Percentiles rank a stretch among this genome's conserved stretches.
Evolutionary conservation across 768 basidiomycete genomes (phyloP).

Genomic region (Mrakia frigida): DNA sequence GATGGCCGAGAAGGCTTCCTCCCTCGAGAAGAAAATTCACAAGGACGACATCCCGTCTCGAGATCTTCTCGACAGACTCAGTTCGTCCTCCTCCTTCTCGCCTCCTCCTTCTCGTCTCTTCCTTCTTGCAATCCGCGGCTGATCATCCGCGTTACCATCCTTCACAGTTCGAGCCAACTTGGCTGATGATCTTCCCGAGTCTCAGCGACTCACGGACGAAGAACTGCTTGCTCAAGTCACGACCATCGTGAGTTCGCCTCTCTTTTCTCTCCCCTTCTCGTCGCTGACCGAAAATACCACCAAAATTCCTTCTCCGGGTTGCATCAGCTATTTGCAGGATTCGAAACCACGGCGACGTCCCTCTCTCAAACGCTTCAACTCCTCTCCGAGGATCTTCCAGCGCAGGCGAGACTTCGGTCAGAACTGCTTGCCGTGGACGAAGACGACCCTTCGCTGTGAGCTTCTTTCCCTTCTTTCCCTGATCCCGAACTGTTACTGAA

Average conservation of each 20-base stretch:
- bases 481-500: not conserved
- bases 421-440: not conserved
- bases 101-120: not conserved
- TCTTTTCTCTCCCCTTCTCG: too few relatives aligned
- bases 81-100: not conserved
- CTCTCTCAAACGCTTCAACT: not conserved
- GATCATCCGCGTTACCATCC: too few relatives aligned
- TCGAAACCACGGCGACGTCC: not conserved
- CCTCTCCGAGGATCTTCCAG: not conserved
- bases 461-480: not conserved
- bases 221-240: not conserved
- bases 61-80: not conserved
- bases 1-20: not conserved
- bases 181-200: slow-evolving; percentile 11
- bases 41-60: not conserved
- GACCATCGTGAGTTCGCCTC: not conserved
- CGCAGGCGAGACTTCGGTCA: not conserved
- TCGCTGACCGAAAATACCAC: too few relatives aligned
- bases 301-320: too few relatives aligned
- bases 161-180: slow-evolving; percentile 6
- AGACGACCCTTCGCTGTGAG: not conserved
- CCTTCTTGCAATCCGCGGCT: not conserved
- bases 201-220: slow-evolving; percentile 8
- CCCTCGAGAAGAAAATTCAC: not conserved
- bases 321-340: not conserved